Evolutionary conservation across 2,329 filamentous ascomycete genomes (phyloP).

Genomic region (Sclerotinia nivalis): DNA sequence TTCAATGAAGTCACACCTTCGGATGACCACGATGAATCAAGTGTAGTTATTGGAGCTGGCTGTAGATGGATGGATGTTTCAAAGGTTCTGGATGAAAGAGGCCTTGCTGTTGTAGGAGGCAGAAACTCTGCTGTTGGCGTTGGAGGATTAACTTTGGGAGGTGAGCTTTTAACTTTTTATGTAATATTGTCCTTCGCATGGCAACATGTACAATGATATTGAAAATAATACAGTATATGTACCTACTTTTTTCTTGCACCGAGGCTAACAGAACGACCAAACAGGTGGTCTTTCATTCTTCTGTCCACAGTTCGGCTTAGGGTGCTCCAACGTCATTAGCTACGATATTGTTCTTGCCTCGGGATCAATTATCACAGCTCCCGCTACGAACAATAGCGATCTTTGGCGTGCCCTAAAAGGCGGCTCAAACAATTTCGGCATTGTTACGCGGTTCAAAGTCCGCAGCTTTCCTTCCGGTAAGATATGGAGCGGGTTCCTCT

Average conservation of each 20-base stretch:
- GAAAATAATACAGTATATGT: conserved; percentile 40
- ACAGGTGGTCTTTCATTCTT: conserved; percentile 33
- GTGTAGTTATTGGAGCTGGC: conserved; percentile 42
- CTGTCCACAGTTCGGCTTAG: conserved; percentile 28
- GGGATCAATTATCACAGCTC: conserved; percentile 26
- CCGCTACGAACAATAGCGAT: conserved; percentile 24
- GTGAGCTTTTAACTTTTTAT: conserved; percentile 20
- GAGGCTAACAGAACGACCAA: not conserved
- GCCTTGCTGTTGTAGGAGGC: conserved; percentile 44
- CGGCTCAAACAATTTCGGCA: conserved; percentile 31
- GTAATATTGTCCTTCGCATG: not conserved
- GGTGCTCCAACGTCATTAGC: conserved; percentile 28
- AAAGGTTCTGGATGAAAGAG: conserved; percentile 33
- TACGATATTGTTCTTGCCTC: conserved; percentile 29
- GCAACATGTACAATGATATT: not conserved
- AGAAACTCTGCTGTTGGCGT: conserved; percentile 38
- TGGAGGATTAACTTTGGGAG: conserved; percentile 33
- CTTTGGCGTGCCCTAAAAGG: conserved; percentile 30
- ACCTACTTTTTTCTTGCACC: not conserved
- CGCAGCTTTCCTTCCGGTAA: conserved; percentile 21
- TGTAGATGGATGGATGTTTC: conserved; percentile 43
- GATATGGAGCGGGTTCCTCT: conserved; percentile 44
- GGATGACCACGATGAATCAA: conserved; percentile 36
- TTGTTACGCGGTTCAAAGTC: conserved; percentile 26
- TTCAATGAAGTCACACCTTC: conserved; percentile 37